Evolutionary conservation across 208 protist genomes (phyloP).

Genomic region (Phytomonas serpens): DNA sequence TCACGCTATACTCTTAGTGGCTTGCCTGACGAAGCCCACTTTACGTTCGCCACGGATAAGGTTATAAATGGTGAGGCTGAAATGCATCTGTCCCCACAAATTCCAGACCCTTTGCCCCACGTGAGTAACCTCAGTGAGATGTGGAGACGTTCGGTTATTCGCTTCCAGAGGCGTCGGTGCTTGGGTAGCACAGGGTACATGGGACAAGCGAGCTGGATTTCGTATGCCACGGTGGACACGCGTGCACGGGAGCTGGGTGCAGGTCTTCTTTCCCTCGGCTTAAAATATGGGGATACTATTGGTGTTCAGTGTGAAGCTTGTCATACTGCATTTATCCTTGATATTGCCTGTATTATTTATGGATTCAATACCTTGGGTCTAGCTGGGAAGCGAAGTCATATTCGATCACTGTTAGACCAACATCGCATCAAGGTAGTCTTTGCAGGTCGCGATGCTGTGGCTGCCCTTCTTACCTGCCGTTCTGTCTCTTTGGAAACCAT

Average conservation of each 20-base stretch:
- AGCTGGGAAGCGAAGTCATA: slow-evolving; percentile 39
- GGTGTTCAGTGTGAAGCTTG: slow-evolving; percentile 70
- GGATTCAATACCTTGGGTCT: slow-evolving; percentile 65
- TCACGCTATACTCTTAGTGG: slow-evolving; percentile 28
- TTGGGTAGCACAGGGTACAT: slow-evolving; percentile 44
- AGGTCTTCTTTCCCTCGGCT: slow-evolving; percentile 47
- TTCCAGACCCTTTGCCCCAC: slow-evolving; percentile 26
- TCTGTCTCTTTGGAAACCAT: slow-evolving; percentile 67
- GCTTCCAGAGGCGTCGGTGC: slow-evolving; percentile 49
- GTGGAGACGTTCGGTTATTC: slow-evolving; percentile 57
- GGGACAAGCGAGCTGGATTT: slow-evolving; percentile 53
- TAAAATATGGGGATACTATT: slow-evolving; percentile 60
- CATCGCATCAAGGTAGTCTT: slow-evolving; percentile 67
- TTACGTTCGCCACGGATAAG: slow-evolving; percentile 33
- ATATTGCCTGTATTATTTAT: slow-evolving; percentile 63
- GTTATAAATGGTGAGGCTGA: slow-evolving; percentile 31
- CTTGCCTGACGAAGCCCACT: slow-evolving; percentile 25
- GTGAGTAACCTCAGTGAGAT: slow-evolving; percentile 39
- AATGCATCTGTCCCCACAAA: slow-evolving; percentile 18
- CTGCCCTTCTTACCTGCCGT: slow-evolving; percentile 63
- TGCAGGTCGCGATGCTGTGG: slow-evolving; percentile 44
- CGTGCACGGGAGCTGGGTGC: slow-evolving; percentile 59
- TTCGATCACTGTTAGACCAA: slow-evolving; percentile 66
- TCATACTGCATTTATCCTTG: slow-evolving; percentile 40
- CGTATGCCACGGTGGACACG: slow-evolving; percentile 56